A percentile compares a stretch with the other conserved stretches of the same genome.
Conservation (phyloP, 1,139 yeast genomes). For the Debaryomyces sp. region DNA sequence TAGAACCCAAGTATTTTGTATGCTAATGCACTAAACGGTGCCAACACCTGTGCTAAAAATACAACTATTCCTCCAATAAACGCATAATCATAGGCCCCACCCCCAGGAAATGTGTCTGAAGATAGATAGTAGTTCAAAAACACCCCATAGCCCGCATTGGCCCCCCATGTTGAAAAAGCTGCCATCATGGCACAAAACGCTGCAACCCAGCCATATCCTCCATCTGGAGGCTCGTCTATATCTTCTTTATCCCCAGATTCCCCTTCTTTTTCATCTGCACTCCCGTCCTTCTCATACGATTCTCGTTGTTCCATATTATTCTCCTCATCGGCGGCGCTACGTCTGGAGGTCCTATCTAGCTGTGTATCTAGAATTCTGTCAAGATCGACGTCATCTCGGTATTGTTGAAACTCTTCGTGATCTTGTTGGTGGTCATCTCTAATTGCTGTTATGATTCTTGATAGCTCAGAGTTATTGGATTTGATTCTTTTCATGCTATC, state of each 20-base stretch:
- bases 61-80: slow-evolving; percentile 69
- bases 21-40: slow-evolving; percentile 52
- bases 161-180: slow-evolving; percentile 71
- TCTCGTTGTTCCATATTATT: not conserved
- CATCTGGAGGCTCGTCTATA: slow-evolving; percentile 54
- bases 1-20: slow-evolving; percentile 38
- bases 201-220: slow-evolving; percentile 73
- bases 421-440: slow-evolving; percentile 33
- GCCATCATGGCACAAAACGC: slow-evolving; percentile 54
- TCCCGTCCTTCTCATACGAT: not conserved
- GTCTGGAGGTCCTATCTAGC: slow-evolving; percentile 20
- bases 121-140: slow-evolving; percentile 58
- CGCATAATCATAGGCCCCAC: slow-evolving; percentile 63
- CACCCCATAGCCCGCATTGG: slow-evolving; percentile 71
- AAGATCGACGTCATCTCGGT: slow-evolving; percentile 22
- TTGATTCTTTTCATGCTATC: slow-evolving; percentile 4
- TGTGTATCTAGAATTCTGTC: slow-evolving; percentile 26
- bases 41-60: slow-evolving; percentile 56
- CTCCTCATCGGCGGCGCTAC: slow-evolving; percentile 10
- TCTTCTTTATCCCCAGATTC: slow-evolving; percentile 11
- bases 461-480: slow-evolving; percentile 27
- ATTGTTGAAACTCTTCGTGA: slow-evolving; percentile 18
- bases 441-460: slow-evolving; percentile 34
- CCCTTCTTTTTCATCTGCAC: slow-evolving; percentile 3
- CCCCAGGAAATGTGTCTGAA: slow-evolving; percentile 54